Percentiles rank a stretch among this genome's conserved stretches.
phyloP scores from a whole-genome alignment of 75 land plant species.

The Cryptomeria japonica region DNA sequence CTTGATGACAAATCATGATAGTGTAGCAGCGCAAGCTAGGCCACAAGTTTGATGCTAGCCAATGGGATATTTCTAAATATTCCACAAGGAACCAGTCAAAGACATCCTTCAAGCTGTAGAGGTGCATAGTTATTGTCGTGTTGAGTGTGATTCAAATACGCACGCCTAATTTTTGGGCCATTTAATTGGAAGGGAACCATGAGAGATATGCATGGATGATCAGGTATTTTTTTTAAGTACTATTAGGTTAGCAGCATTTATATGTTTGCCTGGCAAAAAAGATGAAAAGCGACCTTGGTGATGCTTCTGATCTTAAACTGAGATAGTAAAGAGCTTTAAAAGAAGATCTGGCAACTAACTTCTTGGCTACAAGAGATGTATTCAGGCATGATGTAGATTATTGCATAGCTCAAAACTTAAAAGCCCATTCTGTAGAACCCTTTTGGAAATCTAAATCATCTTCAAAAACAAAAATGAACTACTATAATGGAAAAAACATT shows the following conservation, averaged over 20 bases:
- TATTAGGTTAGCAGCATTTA: neutral
- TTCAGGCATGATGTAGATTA: neutral
- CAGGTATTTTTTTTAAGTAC: neutral
- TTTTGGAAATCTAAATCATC: neutral
- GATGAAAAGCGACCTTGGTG: neutral
- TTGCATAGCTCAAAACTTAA: neutral
- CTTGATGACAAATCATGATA: neutral
- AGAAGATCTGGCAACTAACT: neutral
- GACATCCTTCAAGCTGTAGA: neutral
- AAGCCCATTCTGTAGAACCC: neutral
- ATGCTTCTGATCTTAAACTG: neutral
- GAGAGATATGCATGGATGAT: constrained; percentile 3
- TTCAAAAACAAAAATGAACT: neutral
- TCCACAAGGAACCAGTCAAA: neutral
- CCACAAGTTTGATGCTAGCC: neutral
- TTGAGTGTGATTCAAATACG: neutral
- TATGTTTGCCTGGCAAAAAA: neutral
- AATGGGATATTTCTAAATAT: neutral
- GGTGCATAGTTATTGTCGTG: neutral
- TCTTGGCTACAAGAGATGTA: neutral
- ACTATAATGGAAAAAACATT: neutral
- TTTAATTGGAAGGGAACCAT: neutral
- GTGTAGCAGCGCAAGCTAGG: neutral
- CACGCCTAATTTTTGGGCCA: neutral
- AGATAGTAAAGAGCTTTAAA: neutral